Evolutionary conservation across 805 yeast genomes (phyloP).

Genomic region (Sungouiella blattae): DNA sequence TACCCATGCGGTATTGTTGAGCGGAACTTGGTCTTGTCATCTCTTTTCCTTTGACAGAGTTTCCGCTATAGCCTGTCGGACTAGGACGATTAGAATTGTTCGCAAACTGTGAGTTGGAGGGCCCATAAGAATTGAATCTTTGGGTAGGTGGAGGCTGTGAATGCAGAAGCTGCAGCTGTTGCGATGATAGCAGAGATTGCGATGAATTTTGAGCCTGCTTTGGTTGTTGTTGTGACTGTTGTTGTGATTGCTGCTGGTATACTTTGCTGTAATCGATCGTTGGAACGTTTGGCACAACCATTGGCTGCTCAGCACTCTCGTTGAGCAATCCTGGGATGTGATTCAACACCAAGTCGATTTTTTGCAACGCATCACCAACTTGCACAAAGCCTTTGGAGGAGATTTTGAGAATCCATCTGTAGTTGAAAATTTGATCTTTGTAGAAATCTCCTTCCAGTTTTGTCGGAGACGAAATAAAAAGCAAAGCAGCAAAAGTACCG

Average conservation of each 20-base stretch:
- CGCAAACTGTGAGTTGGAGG: no score
- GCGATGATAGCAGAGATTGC: constrained; percentile 4
- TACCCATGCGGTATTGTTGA: constrained; percentile 3
- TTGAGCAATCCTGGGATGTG: constrained; percentile 70
- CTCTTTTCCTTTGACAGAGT: constrained; percentile 1
- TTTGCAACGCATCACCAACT: constrained; percentile 67
- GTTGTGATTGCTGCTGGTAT: constrained; percentile 8
- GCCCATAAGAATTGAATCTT: not conserved
- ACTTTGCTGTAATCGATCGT: constrained; percentile 18
- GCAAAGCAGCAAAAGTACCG: constrained; percentile 82
- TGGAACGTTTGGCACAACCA: constrained; percentile 33
- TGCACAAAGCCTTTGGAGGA: constrained; percentile 76
- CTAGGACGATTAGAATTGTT: no score
- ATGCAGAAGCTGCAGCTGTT: no score
- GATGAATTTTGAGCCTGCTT: constrained; percentile 18
- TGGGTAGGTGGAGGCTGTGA: not conserved
- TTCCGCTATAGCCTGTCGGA: not conserved
- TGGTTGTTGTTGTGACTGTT: constrained; percentile 10
- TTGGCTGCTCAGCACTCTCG: constrained; percentile 36
- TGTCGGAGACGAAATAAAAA: constrained; percentile 61
- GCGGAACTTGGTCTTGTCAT: constrained; percentile 7
- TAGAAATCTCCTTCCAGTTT: constrained; percentile 63
- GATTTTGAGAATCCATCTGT: constrained; percentile 71
- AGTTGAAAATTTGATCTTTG: constrained; percentile 67
- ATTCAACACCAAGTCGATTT: constrained; percentile 66